phyloP scores from a whole-genome alignment of 495 filamentous ascomycete genomes.

The Penicillium antarcticum region DNA sequence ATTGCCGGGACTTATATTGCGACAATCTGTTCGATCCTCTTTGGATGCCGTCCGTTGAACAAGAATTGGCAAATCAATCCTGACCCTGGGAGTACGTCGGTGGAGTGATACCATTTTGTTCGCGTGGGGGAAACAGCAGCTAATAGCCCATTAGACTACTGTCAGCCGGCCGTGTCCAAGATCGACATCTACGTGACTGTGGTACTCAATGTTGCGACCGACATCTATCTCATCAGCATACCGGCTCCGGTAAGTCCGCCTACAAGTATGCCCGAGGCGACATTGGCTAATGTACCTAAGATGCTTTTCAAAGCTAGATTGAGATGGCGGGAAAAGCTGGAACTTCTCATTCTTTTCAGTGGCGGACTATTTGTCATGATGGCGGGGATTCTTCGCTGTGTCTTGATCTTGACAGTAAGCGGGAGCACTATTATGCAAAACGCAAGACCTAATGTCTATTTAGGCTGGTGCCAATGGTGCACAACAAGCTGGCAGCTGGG shows the following conservation, averaged over 20 bases:
- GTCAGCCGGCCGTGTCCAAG: conserved; percentile 46
- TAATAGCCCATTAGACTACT: conserved; percentile 26
- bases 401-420: conserved; percentile 51
- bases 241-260: conserved; percentile 43
- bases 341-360: conserved; percentile 55
- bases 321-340: conserved; percentile 46
- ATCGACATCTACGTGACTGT: conserved; percentile 48
- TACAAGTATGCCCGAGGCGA: neutral
- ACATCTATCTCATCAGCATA: conserved; percentile 55
- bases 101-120: neutral
- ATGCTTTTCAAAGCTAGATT: conserved; percentile 54
- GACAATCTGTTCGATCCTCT: conserved; percentile 50
- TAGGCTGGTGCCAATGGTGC: conserved; percentile 47
- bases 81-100: conserved; percentile 50
- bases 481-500: conserved; percentile 57
- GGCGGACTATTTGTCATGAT: conserved; percentile 59
- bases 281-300: conserved; percentile 22
- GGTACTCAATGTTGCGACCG: conserved; percentile 50
- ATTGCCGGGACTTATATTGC: conserved; percentile 52
- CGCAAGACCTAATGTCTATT: neutral
- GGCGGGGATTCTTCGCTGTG: conserved; percentile 57
- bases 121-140: neutral
- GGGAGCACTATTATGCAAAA: neutral
- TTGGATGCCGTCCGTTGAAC: conserved; percentile 50
- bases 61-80: conserved; percentile 60